Evolutionary conservation across 2,329 filamentous ascomycete genomes (phyloP), one percentile per base, ranked within the genome.

Genomic region (Talaromyces pinophilus): DNA sequence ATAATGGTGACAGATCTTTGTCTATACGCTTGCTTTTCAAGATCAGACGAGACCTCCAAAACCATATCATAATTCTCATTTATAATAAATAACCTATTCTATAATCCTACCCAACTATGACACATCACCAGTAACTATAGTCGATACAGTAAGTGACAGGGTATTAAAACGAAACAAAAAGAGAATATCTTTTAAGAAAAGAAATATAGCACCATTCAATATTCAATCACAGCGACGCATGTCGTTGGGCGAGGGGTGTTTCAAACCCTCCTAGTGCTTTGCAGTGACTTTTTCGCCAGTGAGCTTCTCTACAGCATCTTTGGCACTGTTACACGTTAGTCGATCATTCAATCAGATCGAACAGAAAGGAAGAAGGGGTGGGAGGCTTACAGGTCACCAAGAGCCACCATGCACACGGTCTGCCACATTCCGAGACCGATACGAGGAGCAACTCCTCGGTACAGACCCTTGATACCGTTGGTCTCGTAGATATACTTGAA

Each of bases 331-430:
- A 67, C 70, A 67, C n/a, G 68, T 78, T 74, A 78, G 75, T 69
- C 28, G 15, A 7, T 63, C 63, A 42, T 42, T 42, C 17, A n/a
- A 68, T 30, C 57, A 46, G 8, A 54, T n/a, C 4, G 1, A 13
- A 40, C 3, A 48, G 15, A 55, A 68, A 70, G 67, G 30, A 5
- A 48, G 15, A 55, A 68, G 70, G 67, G 30, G 5, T 30, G 46
- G 60, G 62, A 67, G 62, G 88, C 92, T 85, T 83, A 96, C 93
- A 96, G 93, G 83, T 98, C 95, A 82, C 95, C 95, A 81, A 98
- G 86, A 76, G 94, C 95, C 82, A 99, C 95, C 95, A 99, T 99
- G 87, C 95, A 99, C 77, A 99, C 91, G 69, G 95, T 99, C 87
- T 99, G 95, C 95, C 95, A 99, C 83, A 99, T 88, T 78, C 95